phyloP scores from a whole-genome alignment of 2,329 filamentous ascomycete species.

The Talaromyces marneffei region DNA sequence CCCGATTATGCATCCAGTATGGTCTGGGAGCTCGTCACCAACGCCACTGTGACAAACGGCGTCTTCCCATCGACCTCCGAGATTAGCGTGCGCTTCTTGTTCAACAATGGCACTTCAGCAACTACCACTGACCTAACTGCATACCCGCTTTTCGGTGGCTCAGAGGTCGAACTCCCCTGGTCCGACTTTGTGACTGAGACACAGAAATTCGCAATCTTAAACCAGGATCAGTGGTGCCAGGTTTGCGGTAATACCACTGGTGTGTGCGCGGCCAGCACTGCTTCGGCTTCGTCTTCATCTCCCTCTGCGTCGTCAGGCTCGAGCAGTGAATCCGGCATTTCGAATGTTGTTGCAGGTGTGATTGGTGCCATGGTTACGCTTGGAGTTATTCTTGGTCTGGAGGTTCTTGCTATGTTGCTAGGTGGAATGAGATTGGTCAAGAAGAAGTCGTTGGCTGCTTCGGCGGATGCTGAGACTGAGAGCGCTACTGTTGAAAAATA shows the following conservation, averaged over 20 bases:
- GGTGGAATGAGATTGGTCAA: slow-evolving; percentile 55
- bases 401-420: slow-evolving; percentile 49
- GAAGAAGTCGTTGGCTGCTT: slow-evolving; percentile 35
- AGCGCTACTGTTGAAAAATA: slow-evolving; percentile 1
- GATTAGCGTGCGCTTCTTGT: slow-evolving; percentile 55
- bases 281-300: slow-evolving; percentile 5
- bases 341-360: slow-evolving; percentile 69
- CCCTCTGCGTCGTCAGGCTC: slow-evolving; percentile 20
- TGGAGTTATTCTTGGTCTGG: slow-evolving; percentile 55
- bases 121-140: slow-evolving; percentile 41
- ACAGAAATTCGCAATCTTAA: slow-evolving; percentile 60
- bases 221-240: slow-evolving; percentile 64
- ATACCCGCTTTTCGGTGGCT: slow-evolving; percentile 58
- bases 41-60: slow-evolving; percentile 27
- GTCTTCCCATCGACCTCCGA: slow-evolving; percentile 40
- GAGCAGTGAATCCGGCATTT: slow-evolving; percentile 47
- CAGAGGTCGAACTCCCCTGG: slow-evolving; percentile 58
- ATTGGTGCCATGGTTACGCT: slow-evolving; percentile 68
- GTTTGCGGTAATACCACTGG: slow-evolving; percentile 69
- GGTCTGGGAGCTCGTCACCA: slow-evolving; percentile 66
- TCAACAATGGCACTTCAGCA: slow-evolving; percentile 56
- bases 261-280: slow-evolving; percentile 50
- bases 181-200: slow-evolving; percentile 60
- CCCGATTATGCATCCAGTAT: slow-evolving; percentile 81
- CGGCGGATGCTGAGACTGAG: not conserved